These are phyloP conservation scores for Hemerocallis citrina DNA, from an alignment of 106 monocot genomes.

Conservation along the genomic window DNA sequence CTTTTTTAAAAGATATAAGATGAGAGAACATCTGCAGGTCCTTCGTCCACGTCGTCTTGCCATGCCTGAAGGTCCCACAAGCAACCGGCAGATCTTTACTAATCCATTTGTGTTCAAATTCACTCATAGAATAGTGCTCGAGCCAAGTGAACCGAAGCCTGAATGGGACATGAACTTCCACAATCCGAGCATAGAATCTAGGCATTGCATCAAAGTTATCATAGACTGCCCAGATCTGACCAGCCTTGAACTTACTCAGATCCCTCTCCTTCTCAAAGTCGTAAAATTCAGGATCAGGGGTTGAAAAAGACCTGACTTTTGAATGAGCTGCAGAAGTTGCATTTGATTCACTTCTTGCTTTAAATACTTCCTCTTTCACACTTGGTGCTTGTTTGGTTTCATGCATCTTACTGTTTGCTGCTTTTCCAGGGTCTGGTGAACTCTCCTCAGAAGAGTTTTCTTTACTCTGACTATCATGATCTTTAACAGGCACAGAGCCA, in stretches of 20 bases:
- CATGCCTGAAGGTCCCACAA: conserved; percentile 40
- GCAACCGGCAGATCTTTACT: conserved; percentile 22
- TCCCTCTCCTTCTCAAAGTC: conserved; percentile 50
- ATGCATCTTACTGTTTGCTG: not conserved
- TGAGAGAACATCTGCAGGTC: conserved; percentile 39
- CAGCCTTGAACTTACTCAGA: conserved; percentile 25
- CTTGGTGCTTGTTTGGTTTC: not conserved
- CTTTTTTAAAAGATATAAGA: conserved; percentile 12
- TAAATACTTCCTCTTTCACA: not conserved
- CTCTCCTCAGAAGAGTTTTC: not conserved
- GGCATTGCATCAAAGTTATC: conserved; percentile 71
- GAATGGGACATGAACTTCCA: conserved; percentile 15
- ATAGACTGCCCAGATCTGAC: conserved; percentile 60
- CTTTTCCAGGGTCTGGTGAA: conserved; percentile 4
- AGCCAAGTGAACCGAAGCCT: conserved; percentile 38
- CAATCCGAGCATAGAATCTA: conserved; percentile 50
- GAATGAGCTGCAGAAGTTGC: conserved; percentile 1
- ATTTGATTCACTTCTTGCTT: conserved; percentile 1
- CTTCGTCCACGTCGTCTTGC: conserved; percentile 10
- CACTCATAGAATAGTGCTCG: conserved; percentile 18
- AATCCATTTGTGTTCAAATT: conserved; percentile 24
- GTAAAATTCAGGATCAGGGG: conserved; percentile 70
- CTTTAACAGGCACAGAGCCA: not conserved
- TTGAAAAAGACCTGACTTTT: conserved; percentile 14
- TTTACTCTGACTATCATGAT: conserved; percentile 7